Evolutionary conservation across 2,329 filamentous ascomycete species (phyloP), one percentile per base, ranked within the genome.

Genomic region (Biscogniauxia marginata): DNA sequence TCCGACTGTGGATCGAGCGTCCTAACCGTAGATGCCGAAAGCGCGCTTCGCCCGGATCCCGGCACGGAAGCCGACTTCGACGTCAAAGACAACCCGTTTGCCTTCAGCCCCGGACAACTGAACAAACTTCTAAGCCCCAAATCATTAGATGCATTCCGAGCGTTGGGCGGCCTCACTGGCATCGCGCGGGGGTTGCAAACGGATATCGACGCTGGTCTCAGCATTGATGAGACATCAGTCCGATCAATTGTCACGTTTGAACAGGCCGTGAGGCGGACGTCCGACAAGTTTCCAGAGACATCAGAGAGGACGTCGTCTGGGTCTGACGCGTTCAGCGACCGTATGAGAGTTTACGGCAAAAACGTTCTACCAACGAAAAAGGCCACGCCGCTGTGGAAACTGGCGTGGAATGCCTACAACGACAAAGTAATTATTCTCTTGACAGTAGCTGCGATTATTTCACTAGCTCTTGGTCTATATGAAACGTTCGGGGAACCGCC

Each of bases 41-140:
- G 87, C 52, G 85, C 85, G 3, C 75, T 90, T 7, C 78, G 76
- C 47, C 86, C 89, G 0, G 88, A 91, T 70, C 87, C 86, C 3
- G 87, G 87, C 3, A 86, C 84, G 0, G 88, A 91, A 72, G 78
- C 73, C 5, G 87, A 90, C 63, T 92, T 91, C 63, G 66, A 83
- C 34, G 81, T 89, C 8, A 79, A 87, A 49, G 77, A 87, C 62
- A 91, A 90, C 68, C 85, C 82, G 46, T 92, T 91, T 62, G 89
- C 87, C 3, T 91, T 89, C 65, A 83, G 85, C 0, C 87, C 87
- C 1, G 89, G 89, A 4, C 88, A 91, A 57, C 73, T 93, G 65
- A 85, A 84, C 62, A 92, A 91, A 72, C 74, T 92, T 20, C 77
- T 90, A 54, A 91, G 91, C 59, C 89, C 89, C 0, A 92, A 92